phyloP scores from a whole-genome alignment of 2,329 filamentous ascomycete species.

The Colletotrichum acutatum region DNA sequence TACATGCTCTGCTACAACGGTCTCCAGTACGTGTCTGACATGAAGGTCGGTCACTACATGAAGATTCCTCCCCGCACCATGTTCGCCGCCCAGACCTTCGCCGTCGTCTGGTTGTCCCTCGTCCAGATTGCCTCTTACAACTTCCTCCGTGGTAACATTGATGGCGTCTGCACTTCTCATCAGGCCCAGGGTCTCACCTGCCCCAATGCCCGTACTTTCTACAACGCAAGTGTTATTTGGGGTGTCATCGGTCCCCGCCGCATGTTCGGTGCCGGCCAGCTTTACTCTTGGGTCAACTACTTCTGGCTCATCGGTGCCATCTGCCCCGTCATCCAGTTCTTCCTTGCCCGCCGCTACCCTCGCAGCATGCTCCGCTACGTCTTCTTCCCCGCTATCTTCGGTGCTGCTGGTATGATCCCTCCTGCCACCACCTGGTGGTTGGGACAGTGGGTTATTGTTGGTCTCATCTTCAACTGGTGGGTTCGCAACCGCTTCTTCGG shows the following conservation, averaged over 20 bases:
- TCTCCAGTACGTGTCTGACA: constrained; percentile 58
- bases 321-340: constrained; percentile 60
- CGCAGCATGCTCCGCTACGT: constrained; percentile 59
- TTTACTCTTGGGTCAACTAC: constrained; percentile 62
- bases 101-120: constrained; percentile 52
- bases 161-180: constrained; percentile 59
- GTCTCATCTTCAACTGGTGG: constrained; percentile 65
- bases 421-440: constrained; percentile 68
- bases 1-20: constrained; percentile 60
- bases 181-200: constrained; percentile 65
- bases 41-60: constrained; percentile 65
- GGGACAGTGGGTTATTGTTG: constrained; percentile 64
- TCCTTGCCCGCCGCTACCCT: constrained; percentile 59
- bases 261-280: constrained; percentile 50
- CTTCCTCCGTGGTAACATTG: constrained; percentile 58
- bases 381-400: constrained; percentile 65
- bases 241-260: constrained; percentile 62
- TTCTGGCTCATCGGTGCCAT: constrained; percentile 64
- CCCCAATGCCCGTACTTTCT: constrained; percentile 68
- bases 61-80: constrained; percentile 63
- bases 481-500: constrained; percentile 61
- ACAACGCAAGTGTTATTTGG: constrained; percentile 70
- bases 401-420: constrained; percentile 60
- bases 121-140: constrained; percentile 52
- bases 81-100: constrained; percentile 56